Percentiles rank a stretch among this genome's conserved stretches.
phyloP scores from a whole-genome alignment of 1,284 basidiomycete species.

The Cutaneotrichosporon arboriforme region DNA sequence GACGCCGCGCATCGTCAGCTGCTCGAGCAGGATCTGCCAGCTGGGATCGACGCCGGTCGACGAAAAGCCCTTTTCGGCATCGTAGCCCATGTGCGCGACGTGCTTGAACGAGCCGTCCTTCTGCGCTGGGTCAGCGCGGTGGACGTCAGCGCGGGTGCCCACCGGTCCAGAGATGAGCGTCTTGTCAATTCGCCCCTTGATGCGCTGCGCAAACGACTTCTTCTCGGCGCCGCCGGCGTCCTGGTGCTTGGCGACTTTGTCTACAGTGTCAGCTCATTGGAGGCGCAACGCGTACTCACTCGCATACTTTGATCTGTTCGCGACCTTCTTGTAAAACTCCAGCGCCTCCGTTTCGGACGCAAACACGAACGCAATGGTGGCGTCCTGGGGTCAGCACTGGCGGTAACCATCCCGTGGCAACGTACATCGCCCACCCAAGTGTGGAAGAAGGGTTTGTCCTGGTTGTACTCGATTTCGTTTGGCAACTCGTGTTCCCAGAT shows the following conservation, averaged over 20 bases:
- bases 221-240: slow-evolving; percentile 23
- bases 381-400: slow-evolving; percentile 44
- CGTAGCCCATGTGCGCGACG: slow-evolving; percentile 92
- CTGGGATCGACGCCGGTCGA: slow-evolving; percentile 85
- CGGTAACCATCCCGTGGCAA: slow-evolving; percentile 60
- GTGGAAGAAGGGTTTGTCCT: slow-evolving; percentile 89
- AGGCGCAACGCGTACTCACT: slow-evolving; percentile 52
- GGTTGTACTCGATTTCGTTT: slow-evolving; percentile 72
- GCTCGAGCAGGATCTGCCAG: slow-evolving; percentile 73
- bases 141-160: slow-evolving; percentile 13
- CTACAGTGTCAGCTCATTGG: slow-evolving; percentile 19
- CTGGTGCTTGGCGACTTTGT: slow-evolving; percentile 29
- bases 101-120: slow-evolving; percentile 74
- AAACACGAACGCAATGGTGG: slow-evolving; percentile 76
- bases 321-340: slow-evolving; percentile 84
- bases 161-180: slow-evolving; percentile 81
- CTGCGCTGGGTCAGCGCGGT: slow-evolving; percentile 13
- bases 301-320: slow-evolving; percentile 60
- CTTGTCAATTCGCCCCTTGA: slow-evolving; percentile 73
- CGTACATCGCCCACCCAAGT: slow-evolving; percentile 87
- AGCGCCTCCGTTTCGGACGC: slow-evolving; percentile 81
- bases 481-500: slow-evolving; percentile 95
- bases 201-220: slow-evolving; percentile 53
- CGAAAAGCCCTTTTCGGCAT: slow-evolving; percentile 76
- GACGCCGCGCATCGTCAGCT: slow-evolving; percentile 67